These are phyloP conservation scores for Gyromitra esculenta DNA, from an alignment of 2,329 filamentous ascomycete genomes.

Conservation along the genomic window DNA sequence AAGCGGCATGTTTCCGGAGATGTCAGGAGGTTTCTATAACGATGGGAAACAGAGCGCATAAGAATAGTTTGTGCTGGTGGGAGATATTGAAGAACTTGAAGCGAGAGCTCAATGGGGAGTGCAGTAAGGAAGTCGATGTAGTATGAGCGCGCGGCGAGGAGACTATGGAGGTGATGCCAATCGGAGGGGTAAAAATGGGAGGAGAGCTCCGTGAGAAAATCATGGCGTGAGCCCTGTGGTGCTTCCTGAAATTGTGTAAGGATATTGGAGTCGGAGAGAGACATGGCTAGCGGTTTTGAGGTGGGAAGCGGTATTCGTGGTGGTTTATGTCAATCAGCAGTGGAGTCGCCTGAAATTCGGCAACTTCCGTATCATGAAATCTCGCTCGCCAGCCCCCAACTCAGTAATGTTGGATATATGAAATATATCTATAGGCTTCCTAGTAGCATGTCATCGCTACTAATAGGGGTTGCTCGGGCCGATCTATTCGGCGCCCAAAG, in stretches of 20 bases:
- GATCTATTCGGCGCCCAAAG: too few relatives aligned
- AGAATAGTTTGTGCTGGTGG: constrained; percentile 31
- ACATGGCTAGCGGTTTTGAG: not conserved
- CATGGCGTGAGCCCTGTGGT: constrained; percentile 20
- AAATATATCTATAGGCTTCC: too few relatives aligned
- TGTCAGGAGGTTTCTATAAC: constrained; percentile 37
- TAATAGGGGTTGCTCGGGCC: too few relatives aligned
- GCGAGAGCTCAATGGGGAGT: constrained; percentile 45
- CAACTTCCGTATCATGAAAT: not conserved
- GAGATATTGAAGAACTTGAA: constrained; percentile 39
- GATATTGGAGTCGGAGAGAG: not conserved
- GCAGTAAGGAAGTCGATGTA: constrained; percentile 40
- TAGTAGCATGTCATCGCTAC: too few relatives aligned
- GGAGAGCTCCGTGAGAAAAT: constrained; percentile 43
- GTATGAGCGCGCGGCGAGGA: constrained; percentile 27
- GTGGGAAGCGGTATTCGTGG: not conserved
- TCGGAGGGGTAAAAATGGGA: constrained; percentile 37
- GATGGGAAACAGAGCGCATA: constrained; percentile 40
- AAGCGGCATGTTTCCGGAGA: constrained; percentile 43
- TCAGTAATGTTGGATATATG: too few relatives aligned
- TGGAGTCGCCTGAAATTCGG: not conserved
- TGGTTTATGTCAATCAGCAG: not conserved
- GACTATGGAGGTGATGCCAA: constrained; percentile 38
- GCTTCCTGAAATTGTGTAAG: constrained; percentile 23
- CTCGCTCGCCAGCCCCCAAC: not conserved